Evolutionary conservation across 1,284 basidiomycete genomes (phyloP).

Genomic region (Cutaneotrichosporon cutaneum): DNA sequence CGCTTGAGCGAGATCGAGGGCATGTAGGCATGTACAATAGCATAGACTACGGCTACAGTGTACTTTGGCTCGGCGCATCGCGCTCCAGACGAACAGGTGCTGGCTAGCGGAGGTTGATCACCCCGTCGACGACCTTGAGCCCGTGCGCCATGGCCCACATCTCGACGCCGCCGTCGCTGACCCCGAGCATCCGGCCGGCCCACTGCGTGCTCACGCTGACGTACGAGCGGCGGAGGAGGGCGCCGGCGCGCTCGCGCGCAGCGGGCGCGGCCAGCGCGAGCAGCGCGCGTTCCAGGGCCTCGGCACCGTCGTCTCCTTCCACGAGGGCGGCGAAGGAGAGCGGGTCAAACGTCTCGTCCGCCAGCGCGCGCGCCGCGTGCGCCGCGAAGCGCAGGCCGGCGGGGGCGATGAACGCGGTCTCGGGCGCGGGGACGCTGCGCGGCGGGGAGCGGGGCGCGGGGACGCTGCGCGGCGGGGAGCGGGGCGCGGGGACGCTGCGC

Average conservation of each 20-base stretch:
- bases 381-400: conserved; percentile 12
- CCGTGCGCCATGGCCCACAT: conserved; percentile 31
- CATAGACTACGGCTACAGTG: conserved; percentile 4
- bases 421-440: neutral
- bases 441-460: neutral
- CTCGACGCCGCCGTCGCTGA: conserved; percentile 22
- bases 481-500: neutral
- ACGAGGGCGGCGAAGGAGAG: conserved; percentile 29
- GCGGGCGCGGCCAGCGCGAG: conserved; percentile 34
- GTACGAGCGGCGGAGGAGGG: conserved; percentile 35
- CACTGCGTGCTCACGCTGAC: conserved; percentile 29
- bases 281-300: conserved; percentile 31
- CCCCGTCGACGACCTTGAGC: conserved; percentile 25
- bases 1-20: too few species aligned
- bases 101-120: conserved; percentile 30
- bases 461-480: neutral
- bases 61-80: too few species aligned
- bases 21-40: conserved; percentile 1
- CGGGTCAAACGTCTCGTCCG: conserved; percentile 36
- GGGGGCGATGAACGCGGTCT: neutral
- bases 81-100: too few species aligned
- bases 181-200: conserved; percentile 29
- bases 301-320: neutral
- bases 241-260: conserved; percentile 37
- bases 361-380: conserved; percentile 23